Base-by-base conservation (phyloP, 78 protist species). In the Speleostelium caveatum region DNA sequence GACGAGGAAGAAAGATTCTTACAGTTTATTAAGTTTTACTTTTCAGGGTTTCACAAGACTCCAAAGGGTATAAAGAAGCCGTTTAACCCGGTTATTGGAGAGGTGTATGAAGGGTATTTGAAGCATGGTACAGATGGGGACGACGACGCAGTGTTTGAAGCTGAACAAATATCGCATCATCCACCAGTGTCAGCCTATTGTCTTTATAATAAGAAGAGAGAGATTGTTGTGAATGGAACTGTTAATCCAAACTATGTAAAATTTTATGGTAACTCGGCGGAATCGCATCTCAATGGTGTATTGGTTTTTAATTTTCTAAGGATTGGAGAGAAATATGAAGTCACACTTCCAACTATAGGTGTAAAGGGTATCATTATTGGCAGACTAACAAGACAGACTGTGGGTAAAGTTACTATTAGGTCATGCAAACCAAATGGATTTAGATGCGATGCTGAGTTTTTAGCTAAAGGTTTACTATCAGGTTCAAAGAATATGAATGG, bases 31-130 rank as follows among this genome's bases (percentile, higher is more conserved):
- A 68, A 87, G 49, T 87, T 87, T 33, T 73, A 61, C 55, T 45
- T 87, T 72, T 22, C 86, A 17, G 86, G 75, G 17, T 87, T 83
- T 83, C 59, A 74, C 2, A 49, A 75, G 21, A 73, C 73, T 75
- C 93, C 86, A 38, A 87, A 65, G 32, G 93, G 93, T 24, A 77
- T 87, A n/a, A 74, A 75, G 63, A 87, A 87, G 60, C 93, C 93
- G 51, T 74, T 87, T 75, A 87, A 87, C 71, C 93, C 93, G n/a
- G 78, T 77, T 16, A 62, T 87, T 69, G 93, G 93, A 14, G 93
- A 87, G 33, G 35, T 45, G 10, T 87, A 22, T 49, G 86, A 87
- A 30, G 60, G 93, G 26, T 71, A 24, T 38, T 86, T 73, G 93
- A 30, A 42, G 16, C 24, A 30, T 28, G 78, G 42, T 30, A 41